phyloP scores from a whole-genome alignment of 176 grass and related monocot genomes.

The Carex parvula region DNA sequence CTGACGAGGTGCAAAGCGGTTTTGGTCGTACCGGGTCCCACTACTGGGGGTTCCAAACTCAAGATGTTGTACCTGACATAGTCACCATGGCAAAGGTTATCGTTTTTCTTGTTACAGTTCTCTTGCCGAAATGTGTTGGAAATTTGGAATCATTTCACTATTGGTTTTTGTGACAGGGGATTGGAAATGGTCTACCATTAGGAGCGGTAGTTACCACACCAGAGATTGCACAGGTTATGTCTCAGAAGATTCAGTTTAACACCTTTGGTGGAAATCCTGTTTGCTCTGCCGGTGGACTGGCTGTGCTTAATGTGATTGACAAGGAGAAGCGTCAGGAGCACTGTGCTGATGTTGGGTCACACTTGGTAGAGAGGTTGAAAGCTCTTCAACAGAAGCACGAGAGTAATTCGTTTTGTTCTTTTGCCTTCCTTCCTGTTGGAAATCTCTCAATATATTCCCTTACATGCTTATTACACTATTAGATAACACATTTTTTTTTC shows the following conservation, averaged over 20 bases:
- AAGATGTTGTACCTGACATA: constrained; percentile 79
- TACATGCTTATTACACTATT: background rate
- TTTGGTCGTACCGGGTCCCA: constrained; percentile 92
- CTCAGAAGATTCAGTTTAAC: constrained; percentile 94
- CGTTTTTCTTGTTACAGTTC: background rate
- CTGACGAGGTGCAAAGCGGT: constrained; percentile 96
- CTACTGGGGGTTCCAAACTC: constrained; percentile 97
- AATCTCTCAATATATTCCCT: background rate
- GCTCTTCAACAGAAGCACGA: constrained; percentile 88
- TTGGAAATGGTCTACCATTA: constrained; percentile 87
- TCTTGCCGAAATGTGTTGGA: background rate
- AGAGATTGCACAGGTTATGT: constrained; percentile 73
- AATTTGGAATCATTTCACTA: constrained; percentile 1
- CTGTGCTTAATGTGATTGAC: constrained; percentile 88
- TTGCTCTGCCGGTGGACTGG: constrained; percentile 84
- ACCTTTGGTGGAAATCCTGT: constrained; percentile 96
- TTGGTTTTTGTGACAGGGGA: constrained; percentile 48
- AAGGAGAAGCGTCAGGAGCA: constrained; percentile 85
- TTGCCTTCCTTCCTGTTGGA: background rate
- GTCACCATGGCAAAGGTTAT: constrained; percentile 96
- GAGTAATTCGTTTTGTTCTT: constrained; percentile 40
- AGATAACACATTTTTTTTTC: background rate
- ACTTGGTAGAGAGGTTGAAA: constrained; percentile 76
- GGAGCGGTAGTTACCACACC: constrained; percentile 92
- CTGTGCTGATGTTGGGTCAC: constrained; percentile 67